phyloP scores from a whole-genome alignment of 495 filamentous ascomycete genomes.

The Tetracladium setigerum region DNA sequence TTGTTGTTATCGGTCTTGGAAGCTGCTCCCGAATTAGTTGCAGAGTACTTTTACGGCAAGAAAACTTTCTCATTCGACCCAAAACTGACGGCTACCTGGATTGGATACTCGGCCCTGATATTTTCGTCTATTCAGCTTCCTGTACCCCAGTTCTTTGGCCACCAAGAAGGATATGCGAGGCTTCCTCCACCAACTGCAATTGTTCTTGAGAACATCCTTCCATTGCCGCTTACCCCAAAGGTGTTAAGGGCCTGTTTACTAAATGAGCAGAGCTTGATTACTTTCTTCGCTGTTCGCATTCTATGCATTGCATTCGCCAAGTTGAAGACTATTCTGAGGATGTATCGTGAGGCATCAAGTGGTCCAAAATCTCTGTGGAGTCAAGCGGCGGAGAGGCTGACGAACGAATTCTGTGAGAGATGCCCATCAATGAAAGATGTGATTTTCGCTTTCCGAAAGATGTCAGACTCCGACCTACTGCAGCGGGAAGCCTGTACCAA shows the following conservation, averaged over 20 bases:
- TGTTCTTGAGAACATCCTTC: constrained; percentile 78
- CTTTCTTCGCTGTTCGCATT: constrained; percentile 74
- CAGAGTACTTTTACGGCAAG: constrained; percentile 75
- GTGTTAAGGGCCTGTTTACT: constrained; percentile 70
- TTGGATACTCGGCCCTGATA: constrained; percentile 83
- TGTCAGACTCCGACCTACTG: constrained; percentile 57
- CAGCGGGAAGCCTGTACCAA: constrained; percentile 72
- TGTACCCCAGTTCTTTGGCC: constrained; percentile 61
- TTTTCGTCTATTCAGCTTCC: constrained; percentile 70
- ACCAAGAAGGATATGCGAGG: constrained; percentile 33
- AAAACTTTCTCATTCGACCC: constrained; percentile 81
- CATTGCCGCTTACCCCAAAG: constrained; percentile 72
- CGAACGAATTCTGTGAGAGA: constrained; percentile 67
- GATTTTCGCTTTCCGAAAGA: constrained; percentile 57
- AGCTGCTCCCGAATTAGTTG: constrained; percentile 73
- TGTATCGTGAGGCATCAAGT: constrained; percentile 41
- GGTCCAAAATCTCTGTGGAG: constrained; percentile 48
- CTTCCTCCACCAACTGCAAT: constrained; percentile 69
- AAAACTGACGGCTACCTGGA: constrained; percentile 86
- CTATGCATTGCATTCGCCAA: constrained; percentile 74
- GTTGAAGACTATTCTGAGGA: constrained; percentile 48
- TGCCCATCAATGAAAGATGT: constrained; percentile 74
- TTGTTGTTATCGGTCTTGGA: constrained; percentile 72
- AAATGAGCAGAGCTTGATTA: constrained; percentile 64
- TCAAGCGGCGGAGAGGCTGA: constrained; percentile 53